A percentile compares a stretch with the other conserved stretches of the same genome.
Conservation (phyloP, 257 asterid species). For the Nicotiana obtusifolia region DNA sequence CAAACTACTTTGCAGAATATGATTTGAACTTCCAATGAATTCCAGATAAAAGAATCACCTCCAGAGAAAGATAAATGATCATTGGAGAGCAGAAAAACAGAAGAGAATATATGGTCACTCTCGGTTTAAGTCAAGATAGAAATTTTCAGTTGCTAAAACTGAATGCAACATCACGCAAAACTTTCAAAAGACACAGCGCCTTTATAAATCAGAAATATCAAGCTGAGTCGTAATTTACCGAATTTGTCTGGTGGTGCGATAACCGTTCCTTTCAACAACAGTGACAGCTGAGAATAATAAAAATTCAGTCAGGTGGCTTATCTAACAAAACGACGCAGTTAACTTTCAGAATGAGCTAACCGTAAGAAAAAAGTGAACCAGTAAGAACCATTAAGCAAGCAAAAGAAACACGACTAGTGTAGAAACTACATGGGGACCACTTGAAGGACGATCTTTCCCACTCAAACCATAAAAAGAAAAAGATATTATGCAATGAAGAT, state of each 20-base stretch:
- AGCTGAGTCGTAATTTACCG: constrained; percentile 41
- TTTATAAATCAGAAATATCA: constrained; percentile 10
- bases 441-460: constrained; percentile 4
- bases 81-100: not conserved
- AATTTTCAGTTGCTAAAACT: not conserved
- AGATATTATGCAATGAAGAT: not conserved
- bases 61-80: not conserved
- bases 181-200: not conserved
- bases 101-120: not conserved
- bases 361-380: not conserved
- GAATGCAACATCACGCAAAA: not conserved
- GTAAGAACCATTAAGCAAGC: not conserved
- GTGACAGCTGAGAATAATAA: constrained; percentile 59
- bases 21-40: not conserved
- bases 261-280: constrained; percentile 90
- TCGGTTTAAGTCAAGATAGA: not conserved
- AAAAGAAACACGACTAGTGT: not conserved
- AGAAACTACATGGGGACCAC: not conserved
- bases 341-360: not conserved
- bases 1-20: not conserved
- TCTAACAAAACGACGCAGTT: not conserved
- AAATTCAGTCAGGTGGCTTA: constrained; percentile 24
- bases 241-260: constrained; percentile 97
- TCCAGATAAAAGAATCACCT: not conserved
- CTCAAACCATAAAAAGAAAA: not conserved